Evolutionary conservation across 169 alveolate genomes (phyloP), one percentile per base, ranked within the genome.

Genomic region (Miamiensis avidus): DNA sequence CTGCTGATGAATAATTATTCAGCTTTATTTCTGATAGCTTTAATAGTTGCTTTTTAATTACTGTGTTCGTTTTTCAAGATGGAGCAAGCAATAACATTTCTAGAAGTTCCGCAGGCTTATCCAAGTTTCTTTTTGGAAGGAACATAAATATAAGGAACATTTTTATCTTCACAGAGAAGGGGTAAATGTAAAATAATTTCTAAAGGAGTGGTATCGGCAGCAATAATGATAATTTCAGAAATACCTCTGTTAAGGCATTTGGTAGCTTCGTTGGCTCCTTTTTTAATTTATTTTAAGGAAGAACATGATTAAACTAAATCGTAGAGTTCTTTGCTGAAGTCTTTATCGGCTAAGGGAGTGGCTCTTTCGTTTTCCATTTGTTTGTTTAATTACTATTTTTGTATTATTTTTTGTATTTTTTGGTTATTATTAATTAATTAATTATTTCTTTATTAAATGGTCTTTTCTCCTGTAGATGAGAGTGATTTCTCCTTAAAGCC

Each of bases 171-270:
- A 88, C 99, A 98, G 65, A 99, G 98, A 81, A 99, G 91, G 32
- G 99, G 99, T 74, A 99, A 95, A 90, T 99, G 99, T 29, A 99
- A 95, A 31, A 99, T 97, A 86, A 99, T 99, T 92, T 99, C 99
- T 83, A 99, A 96, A n/a, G 99, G 99, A 94, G 99, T 99, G 29
- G 99, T 99, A 91, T 99, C 99, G 29, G 99, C 99, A 65, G 99
- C 99, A 79, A 99, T 92, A 29, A 99, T 93, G 75, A 99, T 97
- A 78, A 99, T 86, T 89, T 99, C 99, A 29, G 99, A 99, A 31
- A 97, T 94, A 64, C 99, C 99, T 85, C 99, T 95, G 91, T 98
- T 99, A 81, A 99, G 93, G 29, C 99, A 96, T 97, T 99, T 99
- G 0, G 99, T 99, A 78, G 99, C 98, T 95, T 96, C 95, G 91